These are phyloP conservation scores for Leishmania tarentolae DNA, from an alignment of 208 protist species.

Conservation along the genomic window DNA sequence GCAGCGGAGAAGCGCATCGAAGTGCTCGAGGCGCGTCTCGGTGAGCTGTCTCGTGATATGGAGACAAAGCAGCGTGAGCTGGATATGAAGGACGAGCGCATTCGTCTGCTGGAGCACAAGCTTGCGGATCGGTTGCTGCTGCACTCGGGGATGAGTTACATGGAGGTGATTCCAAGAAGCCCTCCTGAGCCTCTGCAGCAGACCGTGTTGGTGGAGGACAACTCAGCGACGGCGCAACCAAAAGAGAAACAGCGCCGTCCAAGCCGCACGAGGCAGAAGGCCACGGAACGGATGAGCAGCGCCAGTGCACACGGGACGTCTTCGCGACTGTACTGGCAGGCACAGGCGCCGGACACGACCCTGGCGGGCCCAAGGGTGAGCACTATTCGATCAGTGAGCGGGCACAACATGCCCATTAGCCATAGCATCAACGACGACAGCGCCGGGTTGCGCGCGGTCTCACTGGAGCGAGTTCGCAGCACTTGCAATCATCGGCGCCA, in stretches of 20 bases:
- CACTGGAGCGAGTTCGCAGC: constrained; percentile 11
- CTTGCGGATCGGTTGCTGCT: constrained; percentile 70
- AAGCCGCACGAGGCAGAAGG: not conserved
- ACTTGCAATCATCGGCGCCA: not conserved
- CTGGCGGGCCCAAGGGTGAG: not conserved
- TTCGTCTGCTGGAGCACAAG: constrained; percentile 79
- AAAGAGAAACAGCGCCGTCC: constrained; percentile 1
- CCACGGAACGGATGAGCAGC: not conserved
- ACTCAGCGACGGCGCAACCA: not conserved
- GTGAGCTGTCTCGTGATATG: constrained; percentile 38
- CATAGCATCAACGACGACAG: not conserved
- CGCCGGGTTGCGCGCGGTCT: not conserved
- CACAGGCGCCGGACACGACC: constrained; percentile 12
- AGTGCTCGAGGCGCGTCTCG: constrained; percentile 51
- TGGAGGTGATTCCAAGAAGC: not conserved
- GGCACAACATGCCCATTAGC: not conserved
- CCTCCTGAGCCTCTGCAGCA: not conserved
- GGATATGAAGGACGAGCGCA: constrained; percentile 65
- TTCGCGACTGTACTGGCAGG: constrained; percentile 14
- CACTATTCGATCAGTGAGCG: constrained; percentile 9
- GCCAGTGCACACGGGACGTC: not conserved
- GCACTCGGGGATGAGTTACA: constrained; percentile 16
- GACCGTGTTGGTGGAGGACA: not conserved
- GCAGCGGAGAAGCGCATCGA: constrained; percentile 19
- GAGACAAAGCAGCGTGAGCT: constrained; percentile 49